Percentiles rank a stretch among this genome's conserved stretches.
Evolutionary conservation across 1,284 basidiomycete genomes (phyloP).

Genomic region (Pterula multifida): DNA sequence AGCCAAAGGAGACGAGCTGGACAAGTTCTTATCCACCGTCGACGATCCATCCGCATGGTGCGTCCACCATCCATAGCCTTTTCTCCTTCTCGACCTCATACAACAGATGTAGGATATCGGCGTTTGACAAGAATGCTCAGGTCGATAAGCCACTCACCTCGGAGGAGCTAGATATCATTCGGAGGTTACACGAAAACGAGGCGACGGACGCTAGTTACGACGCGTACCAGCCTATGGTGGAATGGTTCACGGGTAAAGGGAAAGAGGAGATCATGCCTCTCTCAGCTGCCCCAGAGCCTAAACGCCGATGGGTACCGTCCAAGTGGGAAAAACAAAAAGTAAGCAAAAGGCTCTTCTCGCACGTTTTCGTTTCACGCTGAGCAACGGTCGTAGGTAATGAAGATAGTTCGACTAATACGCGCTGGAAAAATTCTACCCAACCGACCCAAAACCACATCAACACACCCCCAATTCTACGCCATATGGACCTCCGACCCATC

Average conservation of each 20-base stretch:
- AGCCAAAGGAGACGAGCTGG: conserved; percentile 91
- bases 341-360: conserved; percentile 9
- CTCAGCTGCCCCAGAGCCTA: conserved; percentile 87
- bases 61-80: conserved; percentile 13
- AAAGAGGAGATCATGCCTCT: conserved; percentile 92
- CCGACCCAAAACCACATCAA: conserved; percentile 68
- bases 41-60: conserved; percentile 90
- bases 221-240: conserved; percentile 86
- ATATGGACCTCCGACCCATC: conserved; percentile 72
- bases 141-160: conserved; percentile 79
- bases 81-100: conserved; percentile 3
- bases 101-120: conserved; percentile 60
- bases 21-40: conserved; percentile 91
- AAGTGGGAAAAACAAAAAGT: conserved; percentile 99
- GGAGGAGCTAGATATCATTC: conserved; percentile 94
- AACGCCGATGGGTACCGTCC: conserved; percentile 92
- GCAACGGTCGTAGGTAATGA: conserved; percentile 8
- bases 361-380: conserved; percentile 3
- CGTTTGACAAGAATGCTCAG: conserved; percentile 84
- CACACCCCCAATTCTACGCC: conserved; percentile 72
- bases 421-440: conserved; percentile 80
- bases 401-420: conserved; percentile 72
- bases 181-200: conserved; percentile 80
- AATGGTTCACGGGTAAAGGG: conserved; percentile 97
- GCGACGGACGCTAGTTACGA: conserved; percentile 86